Conservation (phyloP, 2,329 filamentous ascomycete genomes). For the Aspergillus sp. region DNA sequence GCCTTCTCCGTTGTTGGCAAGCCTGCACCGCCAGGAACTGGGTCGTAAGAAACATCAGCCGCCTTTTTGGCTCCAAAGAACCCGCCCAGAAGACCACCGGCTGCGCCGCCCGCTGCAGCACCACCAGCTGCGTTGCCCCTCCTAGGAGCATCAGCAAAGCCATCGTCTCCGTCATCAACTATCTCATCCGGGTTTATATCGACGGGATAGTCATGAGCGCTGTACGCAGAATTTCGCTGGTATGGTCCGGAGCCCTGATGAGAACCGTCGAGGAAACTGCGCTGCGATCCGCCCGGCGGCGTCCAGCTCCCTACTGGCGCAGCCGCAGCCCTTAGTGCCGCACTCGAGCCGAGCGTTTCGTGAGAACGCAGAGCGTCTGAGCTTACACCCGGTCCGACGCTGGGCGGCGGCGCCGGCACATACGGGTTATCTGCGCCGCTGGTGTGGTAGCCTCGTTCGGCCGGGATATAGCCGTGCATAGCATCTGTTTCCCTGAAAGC, state of each 20-base stretch:
- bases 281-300: slow-evolving; percentile 45
- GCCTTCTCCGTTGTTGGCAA: slow-evolving; percentile 57
- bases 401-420: slow-evolving; percentile 24
- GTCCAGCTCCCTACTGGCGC: slow-evolving; percentile 34
- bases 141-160: slow-evolving; percentile 55
- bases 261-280: slow-evolving; percentile 49
- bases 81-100: slow-evolving; percentile 43
- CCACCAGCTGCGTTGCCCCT: slow-evolving; percentile 29
- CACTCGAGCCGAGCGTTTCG: slow-evolving; percentile 41
- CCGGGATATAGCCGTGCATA: slow-evolving; percentile 27
- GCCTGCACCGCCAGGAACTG: slow-evolving; percentile 44
- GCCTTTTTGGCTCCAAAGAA: slow-evolving; percentile 43
- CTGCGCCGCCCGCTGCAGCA: slow-evolving; percentile 48
- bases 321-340: slow-evolving; percentile 34
- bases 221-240: slow-evolving; percentile 57
- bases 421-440: slow-evolving; percentile 41
- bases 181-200: slow-evolving; percentile 75
- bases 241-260: slow-evolving; percentile 56
- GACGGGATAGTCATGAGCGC: slow-evolving; percentile 51
- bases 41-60: slow-evolving; percentile 54
- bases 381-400: slow-evolving; percentile 13
- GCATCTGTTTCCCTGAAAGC: slow-evolving; percentile 51
- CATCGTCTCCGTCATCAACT: slow-evolving; percentile 85
- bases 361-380: slow-evolving; percentile 34
- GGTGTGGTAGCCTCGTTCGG: slow-evolving; percentile 37